A percentile compares a stretch with the other conserved stretches of the same genome.
These are phyloP conservation scores for Candida silvicultrix DNA, from an alignment of 805 yeast species.

Conservation along the genomic window DNA sequence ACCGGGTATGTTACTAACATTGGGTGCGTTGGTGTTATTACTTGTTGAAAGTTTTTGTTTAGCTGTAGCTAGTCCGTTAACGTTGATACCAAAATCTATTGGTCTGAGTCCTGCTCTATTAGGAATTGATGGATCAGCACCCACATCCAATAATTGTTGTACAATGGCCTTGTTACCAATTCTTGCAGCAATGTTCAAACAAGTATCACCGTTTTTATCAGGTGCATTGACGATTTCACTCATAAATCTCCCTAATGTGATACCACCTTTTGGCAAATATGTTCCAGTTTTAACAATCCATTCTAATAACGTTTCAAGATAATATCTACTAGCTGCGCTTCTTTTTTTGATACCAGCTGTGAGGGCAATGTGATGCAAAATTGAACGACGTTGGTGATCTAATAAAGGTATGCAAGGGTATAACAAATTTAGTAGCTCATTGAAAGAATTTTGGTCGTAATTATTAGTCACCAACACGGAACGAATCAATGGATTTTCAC, in stretches of 20 bases:
- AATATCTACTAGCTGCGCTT: conserved; percentile 66
- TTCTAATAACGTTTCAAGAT: conserved; percentile 63
- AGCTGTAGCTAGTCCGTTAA: conserved; percentile 19
- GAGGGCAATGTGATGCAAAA: conserved; percentile 80
- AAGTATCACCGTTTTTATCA: conserved; percentile 92
- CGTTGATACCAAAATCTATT: conserved; percentile 71
- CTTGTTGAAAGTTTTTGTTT: not conserved
- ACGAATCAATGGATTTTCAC: conserved; percentile 82
- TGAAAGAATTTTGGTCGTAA: conserved; percentile 72
- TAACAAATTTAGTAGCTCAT: conserved; percentile 58
- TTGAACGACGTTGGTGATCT: conserved; percentile 70
- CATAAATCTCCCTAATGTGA: conserved; percentile 53
- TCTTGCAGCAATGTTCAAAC: conserved; percentile 86
- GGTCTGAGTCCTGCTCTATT: conserved; percentile 88
- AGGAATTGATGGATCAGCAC: conserved; percentile 74
- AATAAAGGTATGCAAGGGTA: conserved; percentile 65
- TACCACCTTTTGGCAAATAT: conserved; percentile 36
- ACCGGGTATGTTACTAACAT: not conserved
- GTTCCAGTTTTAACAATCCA: conserved; percentile 64
- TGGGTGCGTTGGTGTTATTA: not conserved
- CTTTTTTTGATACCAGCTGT: conserved; percentile 76
- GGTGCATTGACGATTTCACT: conserved; percentile 76
- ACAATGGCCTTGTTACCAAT: conserved; percentile 78
- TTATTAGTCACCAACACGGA: conserved; percentile 82
- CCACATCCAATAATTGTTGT: conserved; percentile 75